These are phyloP conservation scores for Umbelopsis isabellina DNA, from an alignment of 192 early-diverging fungal genomes.

Conservation along the genomic window DNA sequence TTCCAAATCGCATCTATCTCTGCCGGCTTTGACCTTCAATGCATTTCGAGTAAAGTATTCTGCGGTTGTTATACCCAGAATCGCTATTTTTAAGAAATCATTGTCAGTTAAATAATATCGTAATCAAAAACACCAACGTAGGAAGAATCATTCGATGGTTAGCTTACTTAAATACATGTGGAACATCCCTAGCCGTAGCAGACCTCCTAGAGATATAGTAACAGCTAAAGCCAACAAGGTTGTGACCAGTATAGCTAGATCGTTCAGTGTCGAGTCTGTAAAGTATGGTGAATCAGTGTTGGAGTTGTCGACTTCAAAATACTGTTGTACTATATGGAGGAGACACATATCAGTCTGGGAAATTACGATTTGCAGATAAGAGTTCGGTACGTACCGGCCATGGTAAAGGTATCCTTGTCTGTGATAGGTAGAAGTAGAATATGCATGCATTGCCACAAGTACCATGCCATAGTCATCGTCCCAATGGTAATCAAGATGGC, in stretches of 20 bases:
- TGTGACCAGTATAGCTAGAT: not conserved
- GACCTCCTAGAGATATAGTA: slow-evolving; percentile 1
- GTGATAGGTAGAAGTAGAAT: not conserved
- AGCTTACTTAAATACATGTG: slow-evolving; percentile 30
- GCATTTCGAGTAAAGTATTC: slow-evolving; percentile 34
- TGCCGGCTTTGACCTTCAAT: not conserved
- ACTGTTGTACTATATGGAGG: slow-evolving; percentile 1
- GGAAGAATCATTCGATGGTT: not conserved
- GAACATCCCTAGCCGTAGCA: slow-evolving; percentile 27
- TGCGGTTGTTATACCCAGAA: slow-evolving; percentile 35
- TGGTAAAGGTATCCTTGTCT: not conserved
- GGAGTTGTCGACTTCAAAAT: not conserved
- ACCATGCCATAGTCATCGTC: slow-evolving; percentile 31
- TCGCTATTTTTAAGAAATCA: not conserved
- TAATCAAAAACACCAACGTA: not conserved
- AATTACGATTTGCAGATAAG: not conserved
- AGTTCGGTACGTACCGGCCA: not conserved
- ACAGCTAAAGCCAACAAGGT: slow-evolving; percentile 3
- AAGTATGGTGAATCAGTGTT: not conserved
- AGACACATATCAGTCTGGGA: not conserved
- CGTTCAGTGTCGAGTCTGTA: not conserved
- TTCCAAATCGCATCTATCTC: no score
- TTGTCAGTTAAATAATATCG: not conserved
- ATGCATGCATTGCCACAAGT: slow-evolving; percentile 24
- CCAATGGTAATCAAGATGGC: slow-evolving; percentile 21